phyloP scores from a whole-genome alignment of 768 basidiomycete genomes.

The Antrodiella citrinella region DNA sequence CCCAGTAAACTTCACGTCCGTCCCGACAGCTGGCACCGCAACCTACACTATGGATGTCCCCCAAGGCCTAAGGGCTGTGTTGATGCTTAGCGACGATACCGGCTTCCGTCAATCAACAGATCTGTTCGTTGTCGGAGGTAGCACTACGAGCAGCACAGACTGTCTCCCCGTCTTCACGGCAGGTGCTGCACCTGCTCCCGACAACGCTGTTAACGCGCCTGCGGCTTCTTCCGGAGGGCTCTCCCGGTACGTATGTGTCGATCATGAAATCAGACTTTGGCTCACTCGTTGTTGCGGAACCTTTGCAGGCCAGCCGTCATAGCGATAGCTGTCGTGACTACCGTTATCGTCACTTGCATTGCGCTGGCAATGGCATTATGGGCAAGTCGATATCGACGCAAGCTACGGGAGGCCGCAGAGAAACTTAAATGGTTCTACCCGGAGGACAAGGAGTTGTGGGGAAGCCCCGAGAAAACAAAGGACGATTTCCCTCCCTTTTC shows the following conservation, averaged over 20 bases:
- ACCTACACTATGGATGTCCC: slow-evolving; percentile 35
- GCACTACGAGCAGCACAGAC: slow-evolving; percentile 14
- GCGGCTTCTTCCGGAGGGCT: background rate
- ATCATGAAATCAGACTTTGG: background rate
- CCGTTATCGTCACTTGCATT: slow-evolving; percentile 33
- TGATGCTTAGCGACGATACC: slow-evolving; percentile 36
- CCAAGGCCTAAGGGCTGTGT: slow-evolving; percentile 29
- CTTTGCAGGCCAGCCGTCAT: slow-evolving; percentile 35
- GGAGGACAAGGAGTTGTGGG: background rate
- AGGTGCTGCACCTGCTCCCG: too few species aligned
- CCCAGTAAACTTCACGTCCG: slow-evolving; percentile 14
- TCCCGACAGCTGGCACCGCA: slow-evolving; percentile 28
- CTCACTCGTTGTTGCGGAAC: background rate
- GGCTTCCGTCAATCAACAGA: slow-evolving; percentile 33
- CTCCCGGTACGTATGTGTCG: background rate
- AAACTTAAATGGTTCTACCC: background rate
- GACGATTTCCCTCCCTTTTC: background rate
- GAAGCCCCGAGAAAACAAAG: background rate
- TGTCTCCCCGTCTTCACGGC: slow-evolving; percentile 17
- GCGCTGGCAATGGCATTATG: slow-evolving; percentile 36
- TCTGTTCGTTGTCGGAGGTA: slow-evolving; percentile 32
- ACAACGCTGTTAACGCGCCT: background rate
- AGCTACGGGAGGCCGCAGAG: slow-evolving; percentile 18
- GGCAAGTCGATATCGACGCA: slow-evolving; percentile 30
- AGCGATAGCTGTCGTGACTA: slow-evolving; percentile 30